Conservation (phyloP, 2,329 filamentous ascomycete genomes). For the Colletotrichum orbiculare region DNA sequence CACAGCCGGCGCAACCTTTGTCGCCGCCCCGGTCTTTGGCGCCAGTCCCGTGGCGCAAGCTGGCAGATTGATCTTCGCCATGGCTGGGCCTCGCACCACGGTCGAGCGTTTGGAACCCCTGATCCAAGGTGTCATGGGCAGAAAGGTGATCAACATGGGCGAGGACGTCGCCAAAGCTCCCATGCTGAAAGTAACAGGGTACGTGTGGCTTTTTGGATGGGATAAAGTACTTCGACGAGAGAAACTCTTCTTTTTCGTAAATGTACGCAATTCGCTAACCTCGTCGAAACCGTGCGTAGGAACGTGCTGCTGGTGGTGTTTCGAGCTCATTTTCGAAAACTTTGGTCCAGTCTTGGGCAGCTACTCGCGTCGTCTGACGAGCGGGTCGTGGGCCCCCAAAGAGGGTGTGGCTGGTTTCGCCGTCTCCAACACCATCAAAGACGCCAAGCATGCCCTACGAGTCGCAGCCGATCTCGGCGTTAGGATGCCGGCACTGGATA, state of each 20-base stretch:
- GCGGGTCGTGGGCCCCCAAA: slow-evolving; percentile 49
- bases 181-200: slow-evolving; percentile 60
- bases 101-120: slow-evolving; percentile 50
- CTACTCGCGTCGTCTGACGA: slow-evolving; percentile 51
- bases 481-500: slow-evolving; percentile 53
- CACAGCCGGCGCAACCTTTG: slow-evolving; percentile 47
- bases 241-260: background rate
- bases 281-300: slow-evolving; percentile 38
- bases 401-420: slow-evolving; percentile 57
- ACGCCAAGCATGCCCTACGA: slow-evolving; percentile 60
- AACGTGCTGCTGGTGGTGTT: slow-evolving; percentile 61
- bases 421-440: slow-evolving; percentile 61
- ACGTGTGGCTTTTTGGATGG: slow-evolving; percentile 10
- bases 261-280: background rate
- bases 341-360: slow-evolving; percentile 50
- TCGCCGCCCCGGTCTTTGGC: slow-evolving; percentile 62
- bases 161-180: slow-evolving; percentile 55
- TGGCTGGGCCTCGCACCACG: slow-evolving; percentile 53
- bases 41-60: slow-evolving; percentile 58
- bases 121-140: slow-evolving; percentile 54
- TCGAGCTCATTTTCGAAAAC: slow-evolving; percentile 54
- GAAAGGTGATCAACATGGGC: slow-evolving; percentile 56
- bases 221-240: background rate
- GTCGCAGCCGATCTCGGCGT: slow-evolving; percentile 52
- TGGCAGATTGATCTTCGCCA: slow-evolving; percentile 56